Conservation (phyloP, 331 rosid species). For the Acacia concinna region DNA sequence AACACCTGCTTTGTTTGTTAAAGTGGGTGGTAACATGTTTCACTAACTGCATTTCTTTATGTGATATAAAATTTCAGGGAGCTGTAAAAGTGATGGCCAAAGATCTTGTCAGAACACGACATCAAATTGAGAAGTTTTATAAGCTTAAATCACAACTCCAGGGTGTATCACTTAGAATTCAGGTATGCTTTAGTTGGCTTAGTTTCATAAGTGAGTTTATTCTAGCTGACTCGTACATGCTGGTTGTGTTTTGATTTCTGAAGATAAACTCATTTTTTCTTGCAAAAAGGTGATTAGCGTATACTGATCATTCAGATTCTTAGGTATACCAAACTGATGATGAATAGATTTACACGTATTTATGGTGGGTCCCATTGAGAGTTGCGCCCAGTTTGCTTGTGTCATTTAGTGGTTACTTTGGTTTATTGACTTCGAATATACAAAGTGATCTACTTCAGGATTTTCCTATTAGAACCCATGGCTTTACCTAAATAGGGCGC, state of each 20-base stretch:
- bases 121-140: slow-evolving; percentile 96
- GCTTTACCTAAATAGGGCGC: background rate
- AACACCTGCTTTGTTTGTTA: slow-evolving; percentile 17
- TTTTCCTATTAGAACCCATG: background rate
- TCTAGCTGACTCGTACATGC: background rate
- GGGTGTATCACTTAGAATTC: slow-evolving; percentile 97
- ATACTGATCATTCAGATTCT: background rate
- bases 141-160: slow-evolving; percentile 99
- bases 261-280: slow-evolving; percentile 17
- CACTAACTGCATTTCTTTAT: slow-evolving; percentile 29
- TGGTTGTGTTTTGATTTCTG: background rate
- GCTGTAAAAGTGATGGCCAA: slow-evolving; percentile 99
- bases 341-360: background rate
- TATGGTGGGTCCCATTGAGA: background rate
- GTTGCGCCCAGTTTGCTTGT: background rate
- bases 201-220: slow-evolving; percentile 20
- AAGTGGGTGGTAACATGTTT: slow-evolving; percentile 16
- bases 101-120: slow-evolving; percentile 97
- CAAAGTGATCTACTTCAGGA: background rate
- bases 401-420: background rate
- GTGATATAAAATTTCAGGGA: slow-evolving; percentile 55
- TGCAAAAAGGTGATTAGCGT: slow-evolving; percentile 4
- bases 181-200: slow-evolving; percentile 48
- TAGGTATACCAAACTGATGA: background rate
- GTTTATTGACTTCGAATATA: background rate